These are phyloP conservation scores for Rhodosporidiobolus sp. DNA, from an alignment of 768 basidiomycete species.

Conservation along the genomic window DNA sequence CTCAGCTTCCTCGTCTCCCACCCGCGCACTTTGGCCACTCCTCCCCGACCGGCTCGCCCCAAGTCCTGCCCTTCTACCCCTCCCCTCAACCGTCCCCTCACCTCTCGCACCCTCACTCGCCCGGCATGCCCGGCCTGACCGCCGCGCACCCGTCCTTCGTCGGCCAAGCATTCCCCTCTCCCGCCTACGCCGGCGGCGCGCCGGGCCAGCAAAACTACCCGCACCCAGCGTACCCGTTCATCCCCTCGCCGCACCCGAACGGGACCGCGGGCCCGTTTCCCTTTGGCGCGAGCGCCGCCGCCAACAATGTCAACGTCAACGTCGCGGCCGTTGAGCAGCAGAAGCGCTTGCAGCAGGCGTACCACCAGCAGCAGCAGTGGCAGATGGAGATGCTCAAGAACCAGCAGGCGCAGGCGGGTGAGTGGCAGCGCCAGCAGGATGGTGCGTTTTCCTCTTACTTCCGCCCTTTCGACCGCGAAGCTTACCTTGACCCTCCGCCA, in stretches of 20 bases:
- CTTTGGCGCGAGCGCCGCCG: not conserved
- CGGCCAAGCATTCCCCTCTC: conserved; percentile 8
- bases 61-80: conserved; percentile 1
- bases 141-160: conserved; percentile 19
- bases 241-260: conserved; percentile 35
- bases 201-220: conserved; percentile 3
- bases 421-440: not conserved
- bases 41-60: not conserved
- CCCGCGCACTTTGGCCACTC: conserved; percentile 1
- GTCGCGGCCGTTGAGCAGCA: too few relatives aligned
- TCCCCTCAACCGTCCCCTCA: not conserved
- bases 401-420: conserved; percentile 17
- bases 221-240: conserved; percentile 34
- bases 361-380: conserved; percentile 36
- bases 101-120: not conserved
- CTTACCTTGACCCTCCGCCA: not conserved
- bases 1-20: conserved; percentile 1
- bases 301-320: not conserved
- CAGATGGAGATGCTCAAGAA: conserved; percentile 24
- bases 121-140: not conserved
- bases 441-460: not conserved
- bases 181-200: not conserved
- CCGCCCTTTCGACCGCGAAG: not conserved
- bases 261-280: not conserved
- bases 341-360: conserved; percentile 19